Base-by-base conservation (phyloP, 805 yeast species). In the Starmera dryadoides region DNA sequence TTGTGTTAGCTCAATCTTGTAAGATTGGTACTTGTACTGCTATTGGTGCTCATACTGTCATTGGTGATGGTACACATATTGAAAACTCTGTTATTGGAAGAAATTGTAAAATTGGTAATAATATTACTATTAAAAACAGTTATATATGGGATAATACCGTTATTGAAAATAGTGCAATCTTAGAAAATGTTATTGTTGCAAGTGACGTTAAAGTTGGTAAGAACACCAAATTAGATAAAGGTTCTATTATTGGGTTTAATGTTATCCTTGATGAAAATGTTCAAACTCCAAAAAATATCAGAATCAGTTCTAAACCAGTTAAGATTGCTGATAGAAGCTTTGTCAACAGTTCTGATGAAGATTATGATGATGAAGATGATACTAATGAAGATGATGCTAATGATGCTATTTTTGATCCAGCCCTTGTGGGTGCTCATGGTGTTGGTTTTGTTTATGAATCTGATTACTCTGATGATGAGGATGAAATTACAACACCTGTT, bases 1-100 rank as follows among this genome's bases (percentile, higher is more conserved):
- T 91, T n/a, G 79, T 87, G 8, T 69, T 91, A 47, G 95, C 97
- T 0, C 96, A 91, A 56, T 81, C 93, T n/a, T 88, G 97, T 64
- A 78, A 77, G 47, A 78, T 93, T 43, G 86, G 84, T 16, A 75
- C 80, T 39, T 71, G 86, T 47, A 85, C 94, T 1, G 85, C 87
- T 3, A 82, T 93, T 46, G 98, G 98, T 3, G 66, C 81, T 2
- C 72, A 77, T 37, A 72, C 96, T 0, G 67, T 65, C 31, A 81
- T 93, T 49, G 95, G 95, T 32, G 88, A 83, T 47, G 79, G 81
- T 15, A 66, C 95, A 0, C 46, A 52, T 4, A 71, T 93, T 30
- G 69, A 70, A 41, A 77, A 79, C 38, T 79, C 94, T 19, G 84
- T 85, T 3, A 78, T 93, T 56, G 98, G 98, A 6, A 77, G 91